Percentiles rank a stretch among this genome's conserved stretches.
phyloP scores from a whole-genome alignment of 73 alveolate genomes.

The Durusdinium trenchii region DNA sequence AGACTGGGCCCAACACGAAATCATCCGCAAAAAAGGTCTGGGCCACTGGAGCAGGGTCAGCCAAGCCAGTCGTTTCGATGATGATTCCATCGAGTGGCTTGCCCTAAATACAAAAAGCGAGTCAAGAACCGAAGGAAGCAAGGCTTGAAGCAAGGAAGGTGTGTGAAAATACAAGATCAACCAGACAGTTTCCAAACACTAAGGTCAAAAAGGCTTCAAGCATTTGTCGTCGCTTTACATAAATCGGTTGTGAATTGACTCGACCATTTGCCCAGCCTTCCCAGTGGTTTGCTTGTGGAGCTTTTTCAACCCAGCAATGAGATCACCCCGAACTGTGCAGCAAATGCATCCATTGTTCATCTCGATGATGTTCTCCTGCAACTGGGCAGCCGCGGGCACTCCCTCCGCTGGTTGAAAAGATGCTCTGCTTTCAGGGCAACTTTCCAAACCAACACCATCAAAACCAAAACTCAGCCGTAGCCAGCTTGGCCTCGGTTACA shows the following conservation, averaged over 20 bases:
- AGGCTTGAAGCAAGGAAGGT: not conserved
- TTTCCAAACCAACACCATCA: too few relatives aligned
- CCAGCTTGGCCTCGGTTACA: slow-evolving; percentile 80
- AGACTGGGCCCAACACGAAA: slow-evolving; percentile 13
- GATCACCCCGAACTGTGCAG: slow-evolving; percentile 96
- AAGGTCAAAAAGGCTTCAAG: not conserved
- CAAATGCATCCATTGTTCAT: slow-evolving; percentile 95
- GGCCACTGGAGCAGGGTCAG: slow-evolving; percentile 96
- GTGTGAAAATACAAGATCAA: not conserved
- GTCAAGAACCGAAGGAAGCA: not conserved
- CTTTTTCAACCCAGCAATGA: slow-evolving; percentile 79
- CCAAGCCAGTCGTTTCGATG: slow-evolving; percentile 96
- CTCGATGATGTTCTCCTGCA: slow-evolving; percentile 82
- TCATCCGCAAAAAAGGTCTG: slow-evolving; percentile 96
- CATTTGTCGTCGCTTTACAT: not conserved
- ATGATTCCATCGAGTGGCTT: slow-evolving; percentile 93
- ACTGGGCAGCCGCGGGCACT: not conserved
- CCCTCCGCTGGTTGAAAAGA: too few relatives aligned
- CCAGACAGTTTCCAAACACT: not conserved
- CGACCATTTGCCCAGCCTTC: slow-evolving; percentile 27
- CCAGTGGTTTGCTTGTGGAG: slow-evolving; percentile 83
- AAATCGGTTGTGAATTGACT: not conserved
- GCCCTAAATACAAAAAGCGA: slow-evolving; percentile 21
- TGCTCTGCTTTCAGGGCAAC: too few relatives aligned
- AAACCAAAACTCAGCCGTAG: too few relatives aligned